phyloP scores from a whole-genome alignment of 305 asterid species.

The Andrographis paniculata region DNA sequence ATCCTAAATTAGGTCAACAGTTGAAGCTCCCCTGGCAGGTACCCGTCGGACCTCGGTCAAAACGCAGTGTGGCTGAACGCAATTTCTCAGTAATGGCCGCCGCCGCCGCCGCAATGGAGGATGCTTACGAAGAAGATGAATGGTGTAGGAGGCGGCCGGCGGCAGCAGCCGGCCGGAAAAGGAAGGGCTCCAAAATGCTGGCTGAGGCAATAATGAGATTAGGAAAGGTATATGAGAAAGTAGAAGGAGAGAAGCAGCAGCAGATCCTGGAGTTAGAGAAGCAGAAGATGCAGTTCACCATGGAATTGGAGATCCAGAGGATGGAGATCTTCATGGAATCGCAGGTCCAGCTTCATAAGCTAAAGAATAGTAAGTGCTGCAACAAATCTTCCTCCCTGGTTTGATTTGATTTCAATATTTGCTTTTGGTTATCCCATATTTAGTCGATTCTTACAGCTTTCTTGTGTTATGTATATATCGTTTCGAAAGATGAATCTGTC shows the following conservation, averaged over 20 bases:
- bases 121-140: conserved; percentile 33
- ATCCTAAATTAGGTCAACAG: conserved; percentile 18
- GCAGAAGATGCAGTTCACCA: conserved; percentile 76
- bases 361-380: too few relatives aligned
- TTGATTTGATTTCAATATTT: too few relatives aligned
- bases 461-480: too few relatives aligned
- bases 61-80: conserved; percentile 48
- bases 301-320: conserved; percentile 85
- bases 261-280: conserved; percentile 91
- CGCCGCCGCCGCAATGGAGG: conserved; percentile 56
- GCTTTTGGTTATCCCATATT: too few relatives aligned
- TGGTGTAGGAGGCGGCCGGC: conserved; percentile 28
- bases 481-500: too few relatives aligned
- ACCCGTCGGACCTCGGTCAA: conserved; percentile 75
- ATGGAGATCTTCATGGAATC: conserved; percentile 75
- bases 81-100: conserved; percentile 76
- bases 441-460: too few relatives aligned
- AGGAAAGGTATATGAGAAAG: conserved; percentile 57
- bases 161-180: conserved; percentile 35
- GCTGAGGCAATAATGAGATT: conserved; percentile 66
- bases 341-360: conserved; percentile 59
- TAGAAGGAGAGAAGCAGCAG: conserved; percentile 72
- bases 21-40: conserved; percentile 36
- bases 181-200: conserved; percentile 25
- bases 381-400: too few relatives aligned